Evolutionary conservation across 1,139 yeast species (phyloP).

Genomic region (Nakaseomyces nivariensis): DNA sequence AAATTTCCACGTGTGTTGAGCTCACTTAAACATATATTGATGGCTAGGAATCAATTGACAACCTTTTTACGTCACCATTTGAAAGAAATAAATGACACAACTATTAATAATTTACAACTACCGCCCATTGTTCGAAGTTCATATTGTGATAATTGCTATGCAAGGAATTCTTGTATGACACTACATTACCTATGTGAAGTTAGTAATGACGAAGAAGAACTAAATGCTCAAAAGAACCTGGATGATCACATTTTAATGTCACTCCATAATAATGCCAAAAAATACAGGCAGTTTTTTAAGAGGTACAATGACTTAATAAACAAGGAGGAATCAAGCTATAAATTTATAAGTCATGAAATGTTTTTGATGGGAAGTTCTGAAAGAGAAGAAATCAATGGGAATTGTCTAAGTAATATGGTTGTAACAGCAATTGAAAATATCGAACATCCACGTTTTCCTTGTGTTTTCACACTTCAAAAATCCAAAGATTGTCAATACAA

Average conservation of each 20-base stretch:
- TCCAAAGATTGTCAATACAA: constrained; percentile 11
- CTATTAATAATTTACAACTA: constrained; percentile 27
- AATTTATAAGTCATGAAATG: constrained; percentile 36
- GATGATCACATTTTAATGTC: constrained; percentile 40
- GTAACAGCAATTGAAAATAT: constrained; percentile 27
- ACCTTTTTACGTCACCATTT: constrained; percentile 43
- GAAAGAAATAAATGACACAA: constrained; percentile 20
- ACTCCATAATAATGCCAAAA: constrained; percentile 16
- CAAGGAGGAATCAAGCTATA: constrained; percentile 53
- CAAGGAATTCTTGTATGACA: constrained; percentile 57
- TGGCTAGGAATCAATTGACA: constrained; percentile 64
- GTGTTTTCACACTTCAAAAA: constrained; percentile 20
- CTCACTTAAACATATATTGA: constrained; percentile 53
- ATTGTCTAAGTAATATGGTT: constrained; percentile 41
- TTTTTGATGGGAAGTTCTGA: constrained; percentile 46
- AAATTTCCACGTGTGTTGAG: constrained; percentile 45
- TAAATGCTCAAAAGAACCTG: constrained; percentile 16
- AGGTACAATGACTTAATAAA: constrained; percentile 71
- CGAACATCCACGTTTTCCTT: not conserved
- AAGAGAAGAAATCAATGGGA: constrained; percentile 53
- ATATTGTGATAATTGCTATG: constrained; percentile 60
- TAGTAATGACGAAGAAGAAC: constrained; percentile 32
- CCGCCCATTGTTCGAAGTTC: constrained; percentile 53
- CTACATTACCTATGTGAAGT: constrained; percentile 50
- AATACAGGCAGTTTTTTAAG: constrained; percentile 40